Evolutionary conservation across 176 grass and related monocot species (phyloP), one percentile per base, ranked within the genome.

Genomic region (Lolium rigidum): DNA sequence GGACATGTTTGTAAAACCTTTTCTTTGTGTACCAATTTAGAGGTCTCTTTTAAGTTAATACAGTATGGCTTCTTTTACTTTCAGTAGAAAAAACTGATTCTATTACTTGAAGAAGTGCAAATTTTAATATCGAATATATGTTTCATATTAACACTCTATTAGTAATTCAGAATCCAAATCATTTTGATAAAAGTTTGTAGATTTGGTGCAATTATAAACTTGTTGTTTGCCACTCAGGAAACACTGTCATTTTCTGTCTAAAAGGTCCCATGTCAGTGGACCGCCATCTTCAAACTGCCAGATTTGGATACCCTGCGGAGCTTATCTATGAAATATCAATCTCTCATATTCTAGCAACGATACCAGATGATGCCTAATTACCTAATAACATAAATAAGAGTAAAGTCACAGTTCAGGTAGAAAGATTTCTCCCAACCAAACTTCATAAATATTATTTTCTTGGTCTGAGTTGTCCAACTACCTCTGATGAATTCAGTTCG

Each of bases 291-390:
- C 44, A 67, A 88, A 68, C 48, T 81, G 49, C 4, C 37, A 81
- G 48, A 74, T 76, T 18, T 81, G 15, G 49, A 41, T 41, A 41
- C 39, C 39, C 1, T 41, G 25, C 41, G 52, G 70, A 79, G 47
- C 80, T 76, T 75, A 62, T 78, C 72, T 52, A 20, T 68, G 10
- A 57, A 80, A 59, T 58, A 80, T 49, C 24, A 21, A 7, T 81
- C 26, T 76, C 58, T 67, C 46, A 24, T 38, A 76, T 15, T 66
- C 8, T 80, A 81, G 77, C 59, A 81, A 76, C 66, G 22, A 76
- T 76, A 76, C 56, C 9, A 15, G 77, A 89, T 85, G 83, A 24
- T 50, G 69, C 82, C 24, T 7, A 9, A 10, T 74, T 47, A 85
- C 68, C 44, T 55, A 65, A 70, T 73, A 39, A 12, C 72, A 22